Evolutionary conservation across 768 basidiomycete genomes (phyloP).

Genomic region (Glaciozyma antarctica): DNA sequence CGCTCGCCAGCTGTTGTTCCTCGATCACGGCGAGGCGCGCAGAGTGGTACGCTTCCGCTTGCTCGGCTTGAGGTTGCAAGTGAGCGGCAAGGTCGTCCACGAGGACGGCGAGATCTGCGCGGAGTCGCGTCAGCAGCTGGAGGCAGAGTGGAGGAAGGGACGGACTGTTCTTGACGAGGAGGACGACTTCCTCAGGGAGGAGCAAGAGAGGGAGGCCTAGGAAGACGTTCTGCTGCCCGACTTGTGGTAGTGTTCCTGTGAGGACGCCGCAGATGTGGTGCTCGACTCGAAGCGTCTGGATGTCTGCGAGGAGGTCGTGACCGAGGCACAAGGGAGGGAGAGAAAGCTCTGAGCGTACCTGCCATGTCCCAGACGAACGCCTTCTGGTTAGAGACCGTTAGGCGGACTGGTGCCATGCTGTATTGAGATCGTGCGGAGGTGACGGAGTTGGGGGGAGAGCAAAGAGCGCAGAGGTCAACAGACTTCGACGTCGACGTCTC

Average conservation of each 20-base stretch:
- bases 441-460: too few species aligned
- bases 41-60: constrained; percentile 25
- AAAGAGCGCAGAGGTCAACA: too few species aligned
- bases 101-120: constrained; percentile 62
- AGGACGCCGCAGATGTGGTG: constrained; percentile 77
- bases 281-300: constrained; percentile 64
- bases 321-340: not conserved
- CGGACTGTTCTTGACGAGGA: constrained; percentile 71
- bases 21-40: constrained; percentile 43
- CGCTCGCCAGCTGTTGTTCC: constrained; percentile 47
- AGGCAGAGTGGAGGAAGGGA: not conserved
- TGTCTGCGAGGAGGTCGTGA: constrained; percentile 43
- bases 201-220: constrained; percentile 81
- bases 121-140: not conserved
- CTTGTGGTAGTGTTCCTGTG: constrained; percentile 81
- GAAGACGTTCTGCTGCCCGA: constrained; percentile 93
- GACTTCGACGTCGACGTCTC: too few species aligned
- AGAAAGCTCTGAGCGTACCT: constrained; percentile 48
- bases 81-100: constrained; percentile 60
- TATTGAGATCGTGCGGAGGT: too few species aligned
- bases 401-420: too few species aligned
- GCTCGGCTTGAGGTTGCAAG: constrained; percentile 32
- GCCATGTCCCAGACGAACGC: constrained; percentile 82
- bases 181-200: constrained; percentile 82
- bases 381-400: constrained; percentile 56